phyloP scores from a whole-genome alignment of 2,329 filamentous ascomycete species.

The Drechslera avenae region DNA sequence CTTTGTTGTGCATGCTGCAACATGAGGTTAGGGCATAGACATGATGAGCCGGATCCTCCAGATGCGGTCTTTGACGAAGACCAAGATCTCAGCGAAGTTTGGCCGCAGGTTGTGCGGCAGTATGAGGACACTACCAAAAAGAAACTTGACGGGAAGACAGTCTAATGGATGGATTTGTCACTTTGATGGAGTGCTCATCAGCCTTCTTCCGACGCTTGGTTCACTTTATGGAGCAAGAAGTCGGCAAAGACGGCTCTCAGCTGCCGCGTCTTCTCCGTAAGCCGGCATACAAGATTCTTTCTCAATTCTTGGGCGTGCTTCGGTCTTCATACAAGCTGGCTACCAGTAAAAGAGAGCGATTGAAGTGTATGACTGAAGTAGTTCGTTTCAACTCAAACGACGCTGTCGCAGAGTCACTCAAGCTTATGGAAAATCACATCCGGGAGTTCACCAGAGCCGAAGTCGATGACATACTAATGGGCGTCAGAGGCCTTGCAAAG shows the following conservation, averaged over 20 bases:
- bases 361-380: slow-evolving; percentile 13
- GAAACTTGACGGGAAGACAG: slow-evolving; percentile 8
- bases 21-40: not conserved
- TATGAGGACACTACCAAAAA: slow-evolving; percentile 19
- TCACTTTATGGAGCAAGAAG: not conserved
- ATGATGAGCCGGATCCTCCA: not conserved
- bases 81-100: slow-evolving; percentile 19
- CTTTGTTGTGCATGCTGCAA: not conserved
- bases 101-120: slow-evolving; percentile 13
- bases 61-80: slow-evolving; percentile 2
- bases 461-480: not conserved
- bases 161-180: slow-evolving; percentile 20
- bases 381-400: slow-evolving; percentile 11
- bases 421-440: not conserved
- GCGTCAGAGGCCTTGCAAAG: not conserved
- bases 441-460: not conserved
- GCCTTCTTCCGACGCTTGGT: slow-evolving; percentile 13
- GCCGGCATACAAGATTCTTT: slow-evolving; percentile 9
- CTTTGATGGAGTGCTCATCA: slow-evolving; percentile 21
- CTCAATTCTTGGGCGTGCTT: slow-evolving; percentile 12
- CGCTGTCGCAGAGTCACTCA: not conserved
- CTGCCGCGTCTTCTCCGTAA: slow-evolving; percentile 8
- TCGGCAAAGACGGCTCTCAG: not conserved
- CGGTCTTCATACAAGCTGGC: slow-evolving; percentile 15
- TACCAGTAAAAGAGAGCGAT: slow-evolving; percentile 18